Evolutionary conservation across 1,139 yeast species (phyloP), one percentile per base, ranked within the genome.

Genomic region (Suhomyces atakaporum): DNA sequence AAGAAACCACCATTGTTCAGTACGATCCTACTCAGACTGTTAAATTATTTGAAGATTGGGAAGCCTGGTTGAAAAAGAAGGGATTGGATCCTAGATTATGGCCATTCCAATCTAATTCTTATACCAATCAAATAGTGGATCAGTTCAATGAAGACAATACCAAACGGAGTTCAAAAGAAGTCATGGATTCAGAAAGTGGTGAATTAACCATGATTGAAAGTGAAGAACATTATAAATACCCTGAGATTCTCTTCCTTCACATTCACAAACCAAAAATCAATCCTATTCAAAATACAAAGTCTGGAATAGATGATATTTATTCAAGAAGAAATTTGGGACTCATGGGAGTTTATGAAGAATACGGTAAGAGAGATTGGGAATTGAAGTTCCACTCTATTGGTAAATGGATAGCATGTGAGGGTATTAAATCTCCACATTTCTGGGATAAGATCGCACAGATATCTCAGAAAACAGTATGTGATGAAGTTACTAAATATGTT

Each of bases 191-290:
- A 4, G 36, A 25, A 11, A 30, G 33, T 4, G 44, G 41, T 8
- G 29, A 27, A 22, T 11, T 31, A 8, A 19, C 28, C 6, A 29
- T 25, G 31, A 12, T 10, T n/a, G 38, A 33, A 3, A 26, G 20
- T 7, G 34, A 28, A 5, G 36, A 27, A 2, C 27, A 23, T 10
- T 58, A 52, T 35, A 38, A 47, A 12, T 38, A 45, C 15, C 66
- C 69, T 3, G 50, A 52, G 14, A 58, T 60, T 5, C 35, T 58
- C 28, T 72, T 72, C 47, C 58, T 72, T 36, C 76, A 71, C 44
- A 56, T 65, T 31, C 73, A 69, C 50, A 64, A 66, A 40, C 75
- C 75, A 1, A 69, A 69, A 36, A 54, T 65, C 34, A 60, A 65
- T 35, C 68, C 69, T 1, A 50, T 65, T 7, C 49, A 47, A 18